Evolutionary conservation across 371 early-diverging fungal genomes (phyloP).

Genomic region (Fennellomyces sp.): DNA sequence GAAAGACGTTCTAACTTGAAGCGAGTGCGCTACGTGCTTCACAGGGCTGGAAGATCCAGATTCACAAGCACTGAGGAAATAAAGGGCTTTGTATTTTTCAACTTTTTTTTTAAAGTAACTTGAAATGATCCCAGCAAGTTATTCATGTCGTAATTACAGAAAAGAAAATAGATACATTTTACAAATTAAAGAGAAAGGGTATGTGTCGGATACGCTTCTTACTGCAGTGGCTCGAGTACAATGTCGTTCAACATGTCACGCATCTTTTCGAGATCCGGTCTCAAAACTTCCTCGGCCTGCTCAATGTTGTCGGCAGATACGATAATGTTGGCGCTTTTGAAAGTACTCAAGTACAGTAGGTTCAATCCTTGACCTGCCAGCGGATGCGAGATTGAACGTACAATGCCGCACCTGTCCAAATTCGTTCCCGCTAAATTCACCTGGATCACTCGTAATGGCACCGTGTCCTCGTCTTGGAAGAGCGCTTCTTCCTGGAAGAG

Average conservation of each 20-base stretch:
- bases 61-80: no score
- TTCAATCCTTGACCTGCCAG: slow-evolving; percentile 65
- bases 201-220: no score
- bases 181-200: no score
- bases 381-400: slow-evolving; percentile 75
- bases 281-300: slow-evolving; percentile 37
- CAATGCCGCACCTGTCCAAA: slow-evolving; percentile 73
- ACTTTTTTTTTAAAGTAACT: no score
- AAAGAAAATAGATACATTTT: no score
- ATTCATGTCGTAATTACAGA: no score
- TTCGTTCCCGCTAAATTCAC: slow-evolving; percentile 69
- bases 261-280: slow-evolving; percentile 32
- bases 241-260: slow-evolving; percentile 36
- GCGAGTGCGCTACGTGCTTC: no score
- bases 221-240: slow-evolving; percentile 32
- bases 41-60: no score
- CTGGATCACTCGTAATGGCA: slow-evolving; percentile 69
- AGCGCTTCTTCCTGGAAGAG: slow-evolving; percentile 65
- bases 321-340: slow-evolving; percentile 72
- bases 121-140: no score
- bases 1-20: no score
- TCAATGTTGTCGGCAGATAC: slow-evolving; percentile 52
- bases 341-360: slow-evolving; percentile 72
- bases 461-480: slow-evolving; percentile 58
- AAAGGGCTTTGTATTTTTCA: no score